Percentiles rank a stretch among this genome's conserved stretches.
phyloP scores from a whole-genome alignment of 106 monocot genomes.

The Chionographis japonica region DNA sequence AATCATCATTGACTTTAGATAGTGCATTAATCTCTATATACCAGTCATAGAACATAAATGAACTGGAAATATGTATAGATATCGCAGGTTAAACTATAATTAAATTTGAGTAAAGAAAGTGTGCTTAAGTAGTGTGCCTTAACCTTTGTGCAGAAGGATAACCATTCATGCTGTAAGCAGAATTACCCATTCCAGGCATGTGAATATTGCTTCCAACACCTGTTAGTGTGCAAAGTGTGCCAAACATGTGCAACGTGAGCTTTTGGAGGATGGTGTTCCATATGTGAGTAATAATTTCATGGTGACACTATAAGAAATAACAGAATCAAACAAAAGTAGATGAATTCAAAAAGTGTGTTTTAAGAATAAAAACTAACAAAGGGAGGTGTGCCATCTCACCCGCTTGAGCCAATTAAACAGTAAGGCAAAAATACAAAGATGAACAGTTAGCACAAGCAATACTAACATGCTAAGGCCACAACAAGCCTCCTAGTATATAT shows the following conservation, averaged over 20 bases:
- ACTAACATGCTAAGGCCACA: background rate
- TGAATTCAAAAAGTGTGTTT: constrained; percentile 3
- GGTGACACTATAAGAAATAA: constrained; percentile 13
- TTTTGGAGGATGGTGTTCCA: constrained; percentile 31
- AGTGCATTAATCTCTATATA: background rate
- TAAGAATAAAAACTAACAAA: background rate
- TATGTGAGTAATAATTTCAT: constrained; percentile 32
- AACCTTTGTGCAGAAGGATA: constrained; percentile 93
- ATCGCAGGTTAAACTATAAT: background rate
- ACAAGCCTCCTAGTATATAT: background rate
- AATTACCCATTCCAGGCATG: constrained; percentile 77
- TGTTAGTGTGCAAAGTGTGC: constrained; percentile 81
- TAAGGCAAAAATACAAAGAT: background rate
- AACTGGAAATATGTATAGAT: background rate
- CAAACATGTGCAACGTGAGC: constrained; percentile 76
- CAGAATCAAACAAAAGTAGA: constrained; percentile 9
- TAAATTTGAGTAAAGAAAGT: constrained; percentile 19
- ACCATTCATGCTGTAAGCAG: constrained; percentile 70
- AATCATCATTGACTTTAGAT: background rate
- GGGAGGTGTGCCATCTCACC: constrained; percentile 4
- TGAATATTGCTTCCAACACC: constrained; percentile 85
- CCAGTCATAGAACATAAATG: background rate
- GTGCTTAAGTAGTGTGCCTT: constrained; percentile 66
- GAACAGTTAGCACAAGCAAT: constrained; percentile 1
- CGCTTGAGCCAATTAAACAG: background rate